Percentiles rank a stretch among this genome's conserved stretches.
phyloP scores from a whole-genome alignment of 2,329 filamentous ascomycete species.

The Lasiodiplodia gonubiensis region DNA sequence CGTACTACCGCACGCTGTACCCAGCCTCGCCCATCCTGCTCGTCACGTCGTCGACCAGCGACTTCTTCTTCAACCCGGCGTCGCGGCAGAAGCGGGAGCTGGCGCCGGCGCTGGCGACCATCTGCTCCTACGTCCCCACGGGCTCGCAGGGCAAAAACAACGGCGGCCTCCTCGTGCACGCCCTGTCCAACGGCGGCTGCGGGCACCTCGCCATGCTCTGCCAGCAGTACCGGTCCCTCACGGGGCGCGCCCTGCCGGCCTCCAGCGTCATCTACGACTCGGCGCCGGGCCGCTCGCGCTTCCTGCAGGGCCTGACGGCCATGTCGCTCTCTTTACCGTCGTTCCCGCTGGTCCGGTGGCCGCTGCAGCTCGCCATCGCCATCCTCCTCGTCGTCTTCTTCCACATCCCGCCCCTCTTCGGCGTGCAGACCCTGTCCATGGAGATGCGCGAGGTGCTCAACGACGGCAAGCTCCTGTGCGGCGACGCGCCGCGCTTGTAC shows the following conservation, averaged over 20 bases:
- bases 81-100: slow-evolving; percentile 33
- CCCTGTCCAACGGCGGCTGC: slow-evolving; percentile 45
- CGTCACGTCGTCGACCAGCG: slow-evolving; percentile 37
- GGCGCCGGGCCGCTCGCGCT: slow-evolving; percentile 35
- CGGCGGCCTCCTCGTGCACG: slow-evolving; percentile 40
- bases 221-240: slow-evolving; percentile 38
- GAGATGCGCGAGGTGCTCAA: slow-evolving; percentile 9
- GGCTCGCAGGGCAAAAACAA: slow-evolving; percentile 31
- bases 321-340: slow-evolving; percentile 13
- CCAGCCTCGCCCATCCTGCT: slow-evolving; percentile 42
- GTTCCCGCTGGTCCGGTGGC: slow-evolving; percentile 3
- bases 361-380: slow-evolving; percentile 8
- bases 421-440: slow-evolving; percentile 2
- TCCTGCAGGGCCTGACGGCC: slow-evolving; percentile 4
- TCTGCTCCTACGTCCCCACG: slow-evolving; percentile 35
- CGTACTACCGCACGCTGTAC: slow-evolving; percentile 40
- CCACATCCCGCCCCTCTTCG: slow-evolving; percentile 22
- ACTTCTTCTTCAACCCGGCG: slow-evolving; percentile 39
- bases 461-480: background rate
- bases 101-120: slow-evolving; percentile 37
- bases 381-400: slow-evolving; percentile 18
- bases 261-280: slow-evolving; percentile 42
- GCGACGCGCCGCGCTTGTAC: slow-evolving; percentile 57
- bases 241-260: slow-evolving; percentile 37
- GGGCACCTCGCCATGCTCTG: slow-evolving; percentile 43